Percentiles rank a stretch among this genome's conserved stretches.
phyloP scores from a whole-genome alignment of 169 alveolate species.

The Plasmodium chabaudi region DNA sequence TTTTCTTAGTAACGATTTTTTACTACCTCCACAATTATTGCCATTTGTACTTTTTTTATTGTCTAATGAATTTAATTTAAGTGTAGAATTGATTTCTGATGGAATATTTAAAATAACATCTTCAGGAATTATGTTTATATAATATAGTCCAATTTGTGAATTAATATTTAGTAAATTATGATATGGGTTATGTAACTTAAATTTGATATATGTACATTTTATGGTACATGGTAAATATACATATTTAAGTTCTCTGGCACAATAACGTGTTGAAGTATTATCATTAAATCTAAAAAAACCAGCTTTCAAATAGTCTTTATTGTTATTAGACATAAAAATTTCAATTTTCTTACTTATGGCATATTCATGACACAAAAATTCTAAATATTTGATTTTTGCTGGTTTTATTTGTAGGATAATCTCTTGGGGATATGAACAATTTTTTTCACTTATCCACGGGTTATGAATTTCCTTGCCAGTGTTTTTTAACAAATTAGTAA shows the following conservation, averaged over 20 bases:
- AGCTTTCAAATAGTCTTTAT: slow-evolving; percentile 61
- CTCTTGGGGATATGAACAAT: slow-evolving; percentile 69
- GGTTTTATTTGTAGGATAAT: slow-evolving; percentile 64
- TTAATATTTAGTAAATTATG: slow-evolving; percentile 39
- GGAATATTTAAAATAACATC: slow-evolving; percentile 34
- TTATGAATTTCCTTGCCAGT: slow-evolving; percentile 38
- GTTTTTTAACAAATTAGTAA: slow-evolving; percentile 48
- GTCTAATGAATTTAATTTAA: slow-evolving; percentile 36
- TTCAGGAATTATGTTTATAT: slow-evolving; percentile 72
- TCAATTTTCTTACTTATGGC: slow-evolving; percentile 69
- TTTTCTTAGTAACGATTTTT: slow-evolving; percentile 35
- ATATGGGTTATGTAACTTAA: slow-evolving; percentile 51
- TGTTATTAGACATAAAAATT: slow-evolving; percentile 68
- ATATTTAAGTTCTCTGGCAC: slow-evolving; percentile 77
- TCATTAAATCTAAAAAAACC: slow-evolving; percentile 76
- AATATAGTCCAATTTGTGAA: slow-evolving; percentile 71
- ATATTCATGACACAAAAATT: slow-evolving; percentile 74
- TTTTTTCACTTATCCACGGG: slow-evolving; percentile 73
- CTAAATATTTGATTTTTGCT: slow-evolving; percentile 68
- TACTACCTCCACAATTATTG: slow-evolving; percentile 26
- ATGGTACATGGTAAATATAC: slow-evolving; percentile 75
- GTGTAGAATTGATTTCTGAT: slow-evolving; percentile 37
- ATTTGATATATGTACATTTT: slow-evolving; percentile 71
- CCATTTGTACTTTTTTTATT: slow-evolving; percentile 24
- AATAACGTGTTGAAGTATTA: slow-evolving; percentile 68